These are phyloP conservation scores for Psilocybe subaeruginosa DNA, from an alignment of 768 basidiomycete species.

Conservation along the genomic window DNA sequence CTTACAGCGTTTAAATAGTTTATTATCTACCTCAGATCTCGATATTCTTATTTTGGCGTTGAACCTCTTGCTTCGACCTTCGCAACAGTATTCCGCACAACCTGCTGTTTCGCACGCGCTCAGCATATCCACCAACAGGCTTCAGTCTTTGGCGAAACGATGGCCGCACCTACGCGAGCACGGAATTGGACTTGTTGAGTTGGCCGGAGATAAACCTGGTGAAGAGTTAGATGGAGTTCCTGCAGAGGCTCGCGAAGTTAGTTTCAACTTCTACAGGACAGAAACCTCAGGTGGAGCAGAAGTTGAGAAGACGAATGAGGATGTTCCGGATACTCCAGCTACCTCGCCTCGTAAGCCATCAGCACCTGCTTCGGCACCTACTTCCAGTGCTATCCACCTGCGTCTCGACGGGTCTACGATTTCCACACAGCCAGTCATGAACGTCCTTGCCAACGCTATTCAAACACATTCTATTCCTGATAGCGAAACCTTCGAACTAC, in stretches of 20 bases:
- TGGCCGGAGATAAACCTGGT: slow-evolving; percentile 59
- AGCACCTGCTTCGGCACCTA: slow-evolving; percentile 31
- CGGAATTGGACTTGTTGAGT: slow-evolving; percentile 74
- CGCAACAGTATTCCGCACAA: slow-evolving; percentile 92
- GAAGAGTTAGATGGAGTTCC: slow-evolving; percentile 66
- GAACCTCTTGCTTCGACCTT: slow-evolving; percentile 86
- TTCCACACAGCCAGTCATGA: slow-evolving; percentile 66
- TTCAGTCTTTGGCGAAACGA: slow-evolving; percentile 82
- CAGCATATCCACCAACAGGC: slow-evolving; percentile 79
- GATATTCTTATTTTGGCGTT: slow-evolving; percentile 85
- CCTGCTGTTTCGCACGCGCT: slow-evolving; percentile 82
- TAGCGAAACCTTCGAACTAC: slow-evolving; percentile 84
- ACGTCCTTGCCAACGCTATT: slow-evolving; percentile 74
- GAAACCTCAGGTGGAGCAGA: slow-evolving; percentile 42
- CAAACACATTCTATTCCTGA: slow-evolving; percentile 72
- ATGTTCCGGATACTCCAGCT: slow-evolving; percentile 44
- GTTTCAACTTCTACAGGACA: slow-evolving; percentile 80
- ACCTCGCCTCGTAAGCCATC: slow-evolving; percentile 43
- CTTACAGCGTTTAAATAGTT: slow-evolving; percentile 81
- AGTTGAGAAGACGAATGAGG: slow-evolving; percentile 50
- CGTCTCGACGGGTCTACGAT: slow-evolving; percentile 66
- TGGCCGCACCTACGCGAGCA: slow-evolving; percentile 86
- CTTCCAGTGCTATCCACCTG: slow-evolving; percentile 59
- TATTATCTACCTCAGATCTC: slow-evolving; percentile 87
- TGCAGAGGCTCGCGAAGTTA: slow-evolving; percentile 74